A percentile compares a stretch with the other conserved stretches of the same genome.
Evolutionary conservation across 2,329 filamentous ascomycete species (phyloP).

Genomic region (Lachnellula hyalina): DNA sequence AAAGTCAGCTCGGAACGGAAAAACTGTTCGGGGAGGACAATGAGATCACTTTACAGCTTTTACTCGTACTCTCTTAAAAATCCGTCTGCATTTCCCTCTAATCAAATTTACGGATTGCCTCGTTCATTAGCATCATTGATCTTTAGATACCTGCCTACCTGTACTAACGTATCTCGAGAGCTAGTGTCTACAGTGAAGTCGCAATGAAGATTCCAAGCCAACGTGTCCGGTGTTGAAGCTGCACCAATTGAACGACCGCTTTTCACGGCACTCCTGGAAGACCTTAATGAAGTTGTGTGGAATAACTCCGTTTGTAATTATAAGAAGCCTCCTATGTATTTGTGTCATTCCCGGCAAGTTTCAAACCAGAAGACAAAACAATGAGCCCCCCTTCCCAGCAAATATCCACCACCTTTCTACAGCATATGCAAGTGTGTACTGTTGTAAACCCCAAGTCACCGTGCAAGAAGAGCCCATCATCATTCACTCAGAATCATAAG

Average conservation of each 20-base stretch:
- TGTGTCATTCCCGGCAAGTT: background rate
- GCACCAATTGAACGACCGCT: background rate
- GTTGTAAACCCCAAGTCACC: no score
- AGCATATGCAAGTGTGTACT: no score
- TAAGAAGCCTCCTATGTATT: background rate
- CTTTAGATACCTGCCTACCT: background rate
- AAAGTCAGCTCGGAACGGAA: background rate
- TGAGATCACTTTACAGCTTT: background rate
- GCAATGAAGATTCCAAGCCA: no score
- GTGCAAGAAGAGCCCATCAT: background rate
- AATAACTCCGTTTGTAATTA: background rate
- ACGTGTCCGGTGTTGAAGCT: background rate
- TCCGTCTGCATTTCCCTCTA: background rate
- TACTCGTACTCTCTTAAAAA: no score
- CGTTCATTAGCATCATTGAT: background rate
- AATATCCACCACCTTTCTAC: background rate
- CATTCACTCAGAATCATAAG: background rate
- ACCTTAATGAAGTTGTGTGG: background rate
- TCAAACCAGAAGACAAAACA: background rate
- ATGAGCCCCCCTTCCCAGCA: background rate
- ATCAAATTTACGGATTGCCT: background rate
- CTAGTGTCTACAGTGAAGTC: no score
- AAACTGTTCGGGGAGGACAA: background rate
- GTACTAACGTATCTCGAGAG: background rate
- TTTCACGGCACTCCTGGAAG: background rate